Evolutionary conservation across 2,329 filamentous ascomycete genomes (phyloP).

Genomic region (Fusarium veterinarium): DNA sequence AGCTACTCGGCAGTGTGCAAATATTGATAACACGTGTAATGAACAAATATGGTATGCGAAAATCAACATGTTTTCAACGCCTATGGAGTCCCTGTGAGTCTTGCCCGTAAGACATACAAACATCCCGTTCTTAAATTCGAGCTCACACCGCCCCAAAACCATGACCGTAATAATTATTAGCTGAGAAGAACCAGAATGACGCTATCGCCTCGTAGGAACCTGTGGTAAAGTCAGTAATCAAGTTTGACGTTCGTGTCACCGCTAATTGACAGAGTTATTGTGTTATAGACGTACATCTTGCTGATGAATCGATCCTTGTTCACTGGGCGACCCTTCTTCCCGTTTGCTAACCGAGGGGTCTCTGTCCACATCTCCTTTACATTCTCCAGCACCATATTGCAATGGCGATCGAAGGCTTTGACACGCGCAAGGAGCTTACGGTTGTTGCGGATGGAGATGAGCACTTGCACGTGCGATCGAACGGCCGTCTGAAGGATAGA

Average conservation of each 20-base stretch:
- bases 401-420: constrained; percentile 98
- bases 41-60: constrained; percentile 23
- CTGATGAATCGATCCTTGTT: constrained; percentile 99
- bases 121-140: constrained; percentile 42
- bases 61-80: constrained; percentile 52
- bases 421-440: constrained; percentile 96
- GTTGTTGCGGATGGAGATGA: constrained; percentile 98
- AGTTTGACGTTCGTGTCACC: constrained; percentile 4
- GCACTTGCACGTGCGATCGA: constrained; percentile 91
- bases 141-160: constrained; percentile 32
- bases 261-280: constrained; percentile 6
- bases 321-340: constrained; percentile 88
- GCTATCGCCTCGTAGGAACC: constrained; percentile 87
- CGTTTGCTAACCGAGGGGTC: constrained; percentile 82
- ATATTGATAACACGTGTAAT: constrained; percentile 14
- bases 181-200: constrained; percentile 89
- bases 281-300: constrained; percentile 79
- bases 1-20: neutral
- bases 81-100: constrained; percentile 51
- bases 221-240: constrained; percentile 51
- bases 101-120: constrained; percentile 47
- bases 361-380: constrained; percentile 99
- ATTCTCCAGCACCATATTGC: constrained; percentile 98
- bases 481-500: constrained; percentile 98
- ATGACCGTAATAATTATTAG: constrained; percentile 53